These are phyloP conservation scores for Cupressus sempervirens DNA, from an alignment of 75 land plant genomes.

Conservation along the genomic window DNA sequence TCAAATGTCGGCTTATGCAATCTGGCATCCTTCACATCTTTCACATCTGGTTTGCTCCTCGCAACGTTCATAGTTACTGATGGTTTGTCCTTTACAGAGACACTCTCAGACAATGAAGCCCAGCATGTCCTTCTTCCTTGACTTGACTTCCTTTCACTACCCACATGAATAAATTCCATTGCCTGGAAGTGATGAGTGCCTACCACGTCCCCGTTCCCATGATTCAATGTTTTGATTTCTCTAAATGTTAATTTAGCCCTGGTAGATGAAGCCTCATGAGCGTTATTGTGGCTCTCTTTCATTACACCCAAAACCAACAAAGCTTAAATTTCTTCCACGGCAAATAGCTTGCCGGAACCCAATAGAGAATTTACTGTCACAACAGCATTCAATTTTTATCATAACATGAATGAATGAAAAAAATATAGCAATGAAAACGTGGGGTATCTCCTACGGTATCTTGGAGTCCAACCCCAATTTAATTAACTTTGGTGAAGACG, in stretches of 20 bases:
- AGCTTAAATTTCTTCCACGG: neutral
- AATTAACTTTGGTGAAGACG: neutral
- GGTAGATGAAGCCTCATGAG: neutral
- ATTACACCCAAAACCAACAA: too few relatives aligned
- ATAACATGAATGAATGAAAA: neutral
- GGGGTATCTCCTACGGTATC: neutral
- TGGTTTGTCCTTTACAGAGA: constrained; percentile 7
- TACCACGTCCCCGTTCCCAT: neutral
- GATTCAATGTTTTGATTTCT: neutral
- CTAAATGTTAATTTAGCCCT: neutral
- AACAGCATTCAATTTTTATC: neutral
- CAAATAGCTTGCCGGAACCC: too few relatives aligned
- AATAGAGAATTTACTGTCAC: neutral
- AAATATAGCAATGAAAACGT: neutral
- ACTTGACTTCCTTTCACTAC: neutral
- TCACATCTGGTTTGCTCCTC: neutral
- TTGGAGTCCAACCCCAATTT: neutral
- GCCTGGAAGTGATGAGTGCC: neutral
- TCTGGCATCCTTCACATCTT: constrained; percentile 1
- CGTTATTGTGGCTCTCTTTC: neutral
- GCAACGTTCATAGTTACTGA: neutral
- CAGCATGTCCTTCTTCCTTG: constrained; percentile 1
- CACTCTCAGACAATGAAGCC: constrained; percentile 6
- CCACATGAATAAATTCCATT: neutral
- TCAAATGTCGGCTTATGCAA: constrained; percentile 5